These are phyloP conservation scores for Theileria annulata DNA, from an alignment of 169 alveolate species.

Conservation along the genomic window DNA sequence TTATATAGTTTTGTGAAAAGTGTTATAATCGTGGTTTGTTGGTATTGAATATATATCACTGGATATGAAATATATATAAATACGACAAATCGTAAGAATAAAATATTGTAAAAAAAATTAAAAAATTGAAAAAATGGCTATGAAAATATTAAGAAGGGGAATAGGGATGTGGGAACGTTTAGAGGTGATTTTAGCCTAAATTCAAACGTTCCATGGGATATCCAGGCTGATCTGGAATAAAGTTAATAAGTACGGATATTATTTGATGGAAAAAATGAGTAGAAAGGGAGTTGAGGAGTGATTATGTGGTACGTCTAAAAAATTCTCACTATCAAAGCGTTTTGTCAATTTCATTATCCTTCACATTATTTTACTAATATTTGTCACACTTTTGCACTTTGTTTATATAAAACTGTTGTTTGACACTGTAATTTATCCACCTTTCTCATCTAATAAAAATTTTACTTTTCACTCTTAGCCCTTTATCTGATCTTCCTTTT, in stretches of 20 bases:
- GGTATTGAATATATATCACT: neutral
- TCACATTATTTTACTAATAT: neutral
- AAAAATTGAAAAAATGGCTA: neutral
- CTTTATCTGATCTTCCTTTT: neutral
- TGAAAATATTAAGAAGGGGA: neutral
- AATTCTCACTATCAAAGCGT: conserved; percentile 10
- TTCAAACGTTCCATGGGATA: neutral
- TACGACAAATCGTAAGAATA: neutral
- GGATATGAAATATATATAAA: neutral
- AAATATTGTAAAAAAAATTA: neutral
- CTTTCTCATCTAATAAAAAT: neutral
- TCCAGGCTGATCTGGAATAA: neutral
- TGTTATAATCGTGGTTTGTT: too few relatives aligned
- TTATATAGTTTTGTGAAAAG: too few relatives aligned
- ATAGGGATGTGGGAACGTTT: neutral
- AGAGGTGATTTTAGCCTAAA: neutral
- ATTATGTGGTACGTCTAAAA: conserved; percentile 23
- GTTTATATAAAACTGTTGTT: neutral
- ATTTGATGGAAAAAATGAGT: neutral
- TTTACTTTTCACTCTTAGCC: neutral
- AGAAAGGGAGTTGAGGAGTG: neutral
- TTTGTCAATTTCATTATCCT: conserved; percentile 1
- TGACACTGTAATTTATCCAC: neutral
- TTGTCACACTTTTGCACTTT: neutral
- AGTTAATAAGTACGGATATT: neutral